Percentiles rank a stretch among this genome's conserved stretches.
phyloP scores from a whole-genome alignment of 257 asterid genomes.

The Solanum boliviense region DNA sequence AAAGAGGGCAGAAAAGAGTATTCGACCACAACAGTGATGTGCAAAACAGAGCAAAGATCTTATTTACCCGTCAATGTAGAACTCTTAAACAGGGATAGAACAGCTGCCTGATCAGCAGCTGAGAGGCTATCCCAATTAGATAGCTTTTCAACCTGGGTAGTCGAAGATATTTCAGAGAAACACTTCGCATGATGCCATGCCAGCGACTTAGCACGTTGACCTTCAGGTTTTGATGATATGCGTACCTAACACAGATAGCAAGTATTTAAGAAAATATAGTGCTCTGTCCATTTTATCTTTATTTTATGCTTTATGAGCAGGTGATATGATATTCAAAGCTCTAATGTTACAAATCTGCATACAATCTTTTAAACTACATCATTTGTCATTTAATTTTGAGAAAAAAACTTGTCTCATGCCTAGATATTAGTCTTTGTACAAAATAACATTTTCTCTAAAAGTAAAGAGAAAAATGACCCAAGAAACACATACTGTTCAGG shows the following conservation, averaged over 20 bases:
- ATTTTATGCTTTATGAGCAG: not conserved
- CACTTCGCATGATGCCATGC: constrained; percentile 94
- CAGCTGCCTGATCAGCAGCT: constrained; percentile 40
- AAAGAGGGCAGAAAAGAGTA: not conserved
- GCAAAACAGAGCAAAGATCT: constrained; percentile 1
- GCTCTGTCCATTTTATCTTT: not conserved
- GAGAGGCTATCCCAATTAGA: constrained; percentile 71
- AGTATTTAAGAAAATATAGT: constrained; percentile 1
- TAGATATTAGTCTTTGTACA: not conserved
- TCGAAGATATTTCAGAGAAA: constrained; percentile 47
- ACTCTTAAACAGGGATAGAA: constrained; percentile 40
- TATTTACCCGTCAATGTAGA: constrained; percentile 37
- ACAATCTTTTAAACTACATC: not conserved
- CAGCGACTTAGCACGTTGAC: constrained; percentile 59
- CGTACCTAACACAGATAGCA: constrained; percentile 47
- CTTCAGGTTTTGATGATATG: constrained; percentile 73
- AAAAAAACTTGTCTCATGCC: not conserved
- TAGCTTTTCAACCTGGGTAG: constrained; percentile 43
- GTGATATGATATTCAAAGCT: not conserved
- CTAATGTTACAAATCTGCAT: not conserved
- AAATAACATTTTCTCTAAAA: not conserved
- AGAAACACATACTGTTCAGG: not conserved
- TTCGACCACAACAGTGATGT: not conserved
- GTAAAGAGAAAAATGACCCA: not conserved
- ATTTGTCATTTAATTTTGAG: not conserved